Evolutionary conservation across 768 basidiomycete genomes (phyloP), one percentile per base, ranked within the genome.

Genomic region (Hygrocybe punicea): DNA sequence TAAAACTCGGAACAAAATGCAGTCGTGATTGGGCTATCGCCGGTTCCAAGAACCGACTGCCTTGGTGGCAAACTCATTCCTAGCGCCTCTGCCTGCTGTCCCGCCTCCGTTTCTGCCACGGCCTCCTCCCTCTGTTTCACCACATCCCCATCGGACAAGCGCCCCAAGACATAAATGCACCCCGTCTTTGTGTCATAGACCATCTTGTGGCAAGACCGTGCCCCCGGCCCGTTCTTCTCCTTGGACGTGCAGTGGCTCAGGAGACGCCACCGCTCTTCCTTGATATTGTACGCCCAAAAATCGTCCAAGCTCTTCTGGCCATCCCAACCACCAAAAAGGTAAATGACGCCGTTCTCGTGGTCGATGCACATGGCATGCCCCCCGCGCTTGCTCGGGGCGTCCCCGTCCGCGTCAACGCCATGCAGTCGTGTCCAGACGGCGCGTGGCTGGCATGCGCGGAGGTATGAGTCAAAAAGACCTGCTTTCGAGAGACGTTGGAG

Each of bases 361-460:
- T 91, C 89, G 60, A 91, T 82, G 62, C 87, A 90, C 87, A 90
- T 89, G 19, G 87, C 85, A 60, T 92, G 89, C 0, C 90, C 91
- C 14, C 90, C 87, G 1, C 91, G 82, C 45, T 81, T 75, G 23
- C 79, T 76, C 5, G 91, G 90, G 0, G 78, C 69, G 61, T 89
- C 86, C 8, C 83, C 84, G 62, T 86, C 82, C 1, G 82, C 76
- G 59, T 86, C 81, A n/a, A 81, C 77, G 19, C 81, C 86, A 36
- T 70, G 71, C 1, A 90, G 70, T 14, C 79, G 81, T 23, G 71
- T 78, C 88, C 90, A 92, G 4, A 76, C 64, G 0, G 84, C 79
- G 49, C 78, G 80, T 1, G 87, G 83, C 59, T 81, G 83, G 36
- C 81, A 79, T 4, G 79, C 79, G 33, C 76, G 76, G 21, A 87